Base-by-base conservation (phyloP, 1,139 yeast species). In the Nakaseomyces kungkrabaensis region DNA sequence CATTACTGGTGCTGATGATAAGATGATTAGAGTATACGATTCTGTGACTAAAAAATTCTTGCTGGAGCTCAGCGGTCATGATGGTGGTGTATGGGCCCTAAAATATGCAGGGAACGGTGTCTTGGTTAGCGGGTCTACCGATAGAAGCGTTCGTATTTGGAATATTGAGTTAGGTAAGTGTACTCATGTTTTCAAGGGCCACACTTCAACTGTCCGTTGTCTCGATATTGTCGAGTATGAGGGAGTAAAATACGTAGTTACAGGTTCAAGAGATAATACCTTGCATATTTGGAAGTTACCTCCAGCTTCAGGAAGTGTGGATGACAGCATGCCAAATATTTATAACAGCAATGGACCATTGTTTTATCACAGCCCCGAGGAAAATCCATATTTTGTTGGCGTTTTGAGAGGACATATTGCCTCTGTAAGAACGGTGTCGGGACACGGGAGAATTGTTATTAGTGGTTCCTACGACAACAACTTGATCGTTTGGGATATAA, bases 41-140 rank as follows among this genome's bases (percentile, higher is more conserved):
- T 81, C 96, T 3, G 71, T 74, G 37, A 81, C 87, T 0, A 97
- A 97, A 4, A 72, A 72, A 45, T 72, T 83, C 45, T 61, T 84
- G n/a, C 74, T 79, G 47, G 83, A 85, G 2, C 72, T 92, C 48
- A 74, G 76, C 49, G 97, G 97, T 10, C 98, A 92, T 62, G 95
- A 86, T 52, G 97, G 97, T 46, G 98, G 98, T 29, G 98, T 94
- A 8, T 92, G 99, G 99, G 97, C 98, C 1, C 73, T 92, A 63
- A 89, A 92, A 66, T 90, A 89, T 64, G 78, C 59, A 43, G 58
- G 56, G 33, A 60, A 61, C 46, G 67, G 67, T 7, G 83, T 86
- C 1, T 70, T 90, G 42, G 95, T 89, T 0, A 83, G 94, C 55
- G 97, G 97, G 0, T 83, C 95, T 1, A 89, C 96, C 1, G 97